Evolutionary conservation across 495 filamentous ascomycete genomes (phyloP), one percentile per base, ranked within the genome.

Genomic region (Trichoderma reesei): DNA sequence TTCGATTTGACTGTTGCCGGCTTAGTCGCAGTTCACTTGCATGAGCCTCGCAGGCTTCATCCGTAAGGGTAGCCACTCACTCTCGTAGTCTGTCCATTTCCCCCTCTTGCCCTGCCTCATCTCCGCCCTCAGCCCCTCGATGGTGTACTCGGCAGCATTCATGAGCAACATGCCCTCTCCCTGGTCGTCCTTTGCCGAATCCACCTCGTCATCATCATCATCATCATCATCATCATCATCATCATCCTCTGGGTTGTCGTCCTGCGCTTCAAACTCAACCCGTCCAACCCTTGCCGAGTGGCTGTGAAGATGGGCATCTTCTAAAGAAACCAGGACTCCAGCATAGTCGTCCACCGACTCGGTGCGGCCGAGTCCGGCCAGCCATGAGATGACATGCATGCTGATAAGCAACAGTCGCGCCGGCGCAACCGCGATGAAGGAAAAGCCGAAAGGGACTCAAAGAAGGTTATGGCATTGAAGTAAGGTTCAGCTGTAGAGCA

Each of bases 1-100:
- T 84, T 82, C 0, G 77, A 79, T 70, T 82, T 83, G 67, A 83
- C 80, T 83, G 59, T 65, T 59, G 48, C 39, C 20, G 10, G 26
- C 61, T 76, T 41, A 76, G 72, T 64, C 68, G 51, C 26, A 31
- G 11, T 60, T 44, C 11, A 44, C 26, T 26, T 26, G 26, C 26
- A 26, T 26, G 26, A 26, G 26, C 31, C 64, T 60, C 26, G 10
- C 20, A 9, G 34, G 11, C 44, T 26, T 16, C 18, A 10, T 36
- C 31, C 26, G 26, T 26, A 26, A 26, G 26, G 26, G 10, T 63
- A 42, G 7, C 20, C 41, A 72, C 76, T 76, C 67, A 83, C 80
- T 72, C 72, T 83, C 79, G 68, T 82, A 83, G 56, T 72, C 71
- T 20, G 75, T 76, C 76, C 78, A 79, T 31, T 42, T 41, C 10